Evolutionary conservation across 345 rosid genomes (phyloP).

Genomic region (Gossypium bickii): DNA sequence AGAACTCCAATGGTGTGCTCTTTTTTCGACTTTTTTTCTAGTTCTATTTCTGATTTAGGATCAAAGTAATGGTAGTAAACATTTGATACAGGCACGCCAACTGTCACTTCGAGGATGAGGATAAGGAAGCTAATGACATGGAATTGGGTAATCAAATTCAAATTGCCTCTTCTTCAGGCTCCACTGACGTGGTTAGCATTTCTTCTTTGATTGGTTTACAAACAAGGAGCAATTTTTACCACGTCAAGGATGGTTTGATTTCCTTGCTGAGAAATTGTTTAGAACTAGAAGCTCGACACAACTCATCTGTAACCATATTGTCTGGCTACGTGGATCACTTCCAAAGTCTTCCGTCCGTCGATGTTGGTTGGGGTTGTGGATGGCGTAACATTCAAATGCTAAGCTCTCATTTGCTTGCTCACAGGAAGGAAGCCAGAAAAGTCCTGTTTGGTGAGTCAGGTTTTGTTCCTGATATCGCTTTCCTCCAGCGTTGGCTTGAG

Average conservation of each 20-base stretch:
- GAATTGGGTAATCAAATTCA: slow-evolving; percentile 39
- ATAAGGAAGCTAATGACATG: slow-evolving; percentile 27
- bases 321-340: slow-evolving; percentile 62
- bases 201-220: slow-evolving; percentile 41
- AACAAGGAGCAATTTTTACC: slow-evolving; percentile 36
- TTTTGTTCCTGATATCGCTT: slow-evolving; percentile 69
- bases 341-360: slow-evolving; percentile 43
- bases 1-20: slow-evolving; percentile 46
- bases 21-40: background rate
- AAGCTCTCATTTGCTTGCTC: slow-evolving; percentile 53
- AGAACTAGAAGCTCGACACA: slow-evolving; percentile 35
- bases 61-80: background rate
- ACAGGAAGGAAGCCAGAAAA: slow-evolving; percentile 40
- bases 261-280: slow-evolving; percentile 44
- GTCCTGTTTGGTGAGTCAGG: slow-evolving; percentile 56
- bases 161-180: slow-evolving; percentile 32
- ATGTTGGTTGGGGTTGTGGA: slow-evolving; percentile 84
- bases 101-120: slow-evolving; percentile 57
- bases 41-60: background rate
- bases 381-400: slow-evolving; percentile 85
- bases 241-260: slow-evolving; percentile 54
- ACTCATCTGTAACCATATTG: slow-evolving; percentile 29
- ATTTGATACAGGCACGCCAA: slow-evolving; percentile 57
- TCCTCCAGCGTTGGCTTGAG: slow-evolving; percentile 81
- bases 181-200: slow-evolving; percentile 19